Conservation (phyloP, 495 filamentous ascomycete species). For the Talaromyces ruber region DNA sequence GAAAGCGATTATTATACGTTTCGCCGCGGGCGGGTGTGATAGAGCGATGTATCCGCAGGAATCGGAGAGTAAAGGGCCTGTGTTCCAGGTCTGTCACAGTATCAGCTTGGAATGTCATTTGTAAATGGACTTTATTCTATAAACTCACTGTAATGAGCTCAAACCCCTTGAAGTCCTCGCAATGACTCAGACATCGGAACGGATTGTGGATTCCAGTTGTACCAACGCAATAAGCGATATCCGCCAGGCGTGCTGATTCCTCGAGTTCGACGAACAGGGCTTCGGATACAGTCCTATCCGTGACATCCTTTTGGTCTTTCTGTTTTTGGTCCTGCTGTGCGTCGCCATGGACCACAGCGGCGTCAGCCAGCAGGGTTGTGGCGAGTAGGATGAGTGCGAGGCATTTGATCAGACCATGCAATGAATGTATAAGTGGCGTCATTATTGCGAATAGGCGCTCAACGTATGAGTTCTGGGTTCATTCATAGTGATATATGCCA, state of each 20-base stretch:
- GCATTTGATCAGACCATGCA: background rate
- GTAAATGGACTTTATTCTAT: too few relatives aligned
- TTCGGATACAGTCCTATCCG: conserved; percentile 35
- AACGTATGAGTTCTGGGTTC: background rate
- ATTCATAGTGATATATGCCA: background rate
- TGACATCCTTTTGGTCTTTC: background rate
- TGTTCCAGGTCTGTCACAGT: conserved; percentile 69
- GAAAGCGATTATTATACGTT: conserved; percentile 81
- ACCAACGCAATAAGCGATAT: conserved; percentile 92
- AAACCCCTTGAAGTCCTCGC: conserved; percentile 68
- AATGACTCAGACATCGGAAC: conserved; percentile 78
- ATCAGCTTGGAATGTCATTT: background rate
- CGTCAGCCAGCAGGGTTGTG: background rate
- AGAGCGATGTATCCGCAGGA: conserved; percentile 91
- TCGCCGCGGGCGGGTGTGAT: conserved; percentile 52
- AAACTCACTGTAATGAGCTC: conserved; percentile 57
- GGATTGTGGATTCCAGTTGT: conserved; percentile 72
- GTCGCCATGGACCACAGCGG: background rate
- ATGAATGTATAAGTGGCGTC: background rate
- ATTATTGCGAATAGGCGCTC: background rate
- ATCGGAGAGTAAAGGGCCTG: conserved; percentile 76
- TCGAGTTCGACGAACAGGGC: conserved; percentile 74
- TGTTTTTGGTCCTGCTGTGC: background rate
- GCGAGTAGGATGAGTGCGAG: background rate
- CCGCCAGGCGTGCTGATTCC: conserved; percentile 78